phyloP scores from a whole-genome alignment of 805 yeast genomes.

The Huiozyma naganishii region DNA sequence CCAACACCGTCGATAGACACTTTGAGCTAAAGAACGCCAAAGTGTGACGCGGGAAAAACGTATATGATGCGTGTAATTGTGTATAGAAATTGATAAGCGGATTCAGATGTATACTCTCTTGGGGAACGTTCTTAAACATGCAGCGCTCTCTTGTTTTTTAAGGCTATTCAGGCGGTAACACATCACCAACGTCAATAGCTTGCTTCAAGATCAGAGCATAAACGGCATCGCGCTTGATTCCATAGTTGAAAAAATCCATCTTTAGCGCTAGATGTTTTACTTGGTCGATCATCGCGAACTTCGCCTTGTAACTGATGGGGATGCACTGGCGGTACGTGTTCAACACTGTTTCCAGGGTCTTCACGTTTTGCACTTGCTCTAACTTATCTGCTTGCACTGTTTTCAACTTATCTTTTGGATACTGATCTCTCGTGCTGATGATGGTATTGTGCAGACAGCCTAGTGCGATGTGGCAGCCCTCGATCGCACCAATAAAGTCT shows the following conservation, averaged over 20 bases:
- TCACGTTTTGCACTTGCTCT: slow-evolving; percentile 29
- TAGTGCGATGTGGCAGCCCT: slow-evolving; percentile 15
- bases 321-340: slow-evolving; percentile 36
- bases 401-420: slow-evolving; percentile 26
- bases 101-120: too few species aligned
- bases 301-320: slow-evolving; percentile 45
- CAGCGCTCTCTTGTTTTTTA: too few species aligned
- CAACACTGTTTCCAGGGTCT: slow-evolving; percentile 28
- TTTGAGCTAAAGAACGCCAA: slow-evolving; percentile 37
- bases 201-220: slow-evolving; percentile 28
- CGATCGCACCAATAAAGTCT: slow-evolving; percentile 18
- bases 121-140: too few species aligned
- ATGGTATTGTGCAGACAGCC: slow-evolving; percentile 24
- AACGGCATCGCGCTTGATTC: slow-evolving; percentile 35
- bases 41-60: background rate
- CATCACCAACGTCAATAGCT: background rate
- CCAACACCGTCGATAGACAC: slow-evolving; percentile 56
- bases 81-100: background rate
- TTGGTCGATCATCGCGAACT: slow-evolving; percentile 36
- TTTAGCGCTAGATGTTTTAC: slow-evolving; percentile 40
- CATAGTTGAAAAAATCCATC: slow-evolving; percentile 49
- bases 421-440: slow-evolving; percentile 16
- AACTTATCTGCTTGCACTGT: slow-evolving; percentile 29
- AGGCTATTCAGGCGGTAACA: too few species aligned
- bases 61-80: background rate